Evolutionary conservation across 2,329 filamentous ascomycete genomes (phyloP), one percentile per base, ranked within the genome.

Genomic region (Fusarium oligoseptatum): DNA sequence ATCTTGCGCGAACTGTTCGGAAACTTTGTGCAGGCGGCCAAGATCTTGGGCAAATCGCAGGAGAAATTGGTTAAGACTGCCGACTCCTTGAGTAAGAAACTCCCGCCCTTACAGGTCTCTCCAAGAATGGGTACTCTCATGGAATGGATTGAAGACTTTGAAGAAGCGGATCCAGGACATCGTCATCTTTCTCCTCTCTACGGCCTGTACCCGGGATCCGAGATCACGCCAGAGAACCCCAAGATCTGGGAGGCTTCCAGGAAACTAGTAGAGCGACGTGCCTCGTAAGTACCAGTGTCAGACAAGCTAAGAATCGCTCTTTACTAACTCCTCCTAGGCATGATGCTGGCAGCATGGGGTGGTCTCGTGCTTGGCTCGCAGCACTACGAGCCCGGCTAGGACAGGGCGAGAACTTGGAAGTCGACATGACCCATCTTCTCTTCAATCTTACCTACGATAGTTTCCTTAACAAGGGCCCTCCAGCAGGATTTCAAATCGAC

Each of bases 111-210:
- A 2, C 29, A 63, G 29, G 50, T 58, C 11, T 68, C 39, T 2
- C 20, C 32, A 4, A 41, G 24, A n/a, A 58, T 52, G 12, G 62
- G 62, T 3, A 36, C 37, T 27, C 34, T 64, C 3, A 64, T 57
- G 29, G 50, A 64, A n/a, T 68, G 66, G 66, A 55, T 64, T 4
- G 66, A 64, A 37, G 65, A 67, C 20, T 67, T 67, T 41, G 22
- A 50, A 11, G 64, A 62, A 20, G 57, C 20, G 0, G 48, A 55
- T 20, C 57, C 57, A 11, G 64, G 43, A 20, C 64, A 52, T 24
- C 56, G 57, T 4, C 64, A 67, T 6, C 20, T 62, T 2, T 67
- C 43, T 14, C 58, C 64, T 4, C 48, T 67, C 9, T 63, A 56
- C 14, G 58, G 64, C 4, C 15, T 67, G n/a, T 67, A 55, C 22